These are phyloP conservation scores for Neopestalotiopsis rosae DNA, from an alignment of 2,329 filamentous ascomycete species.

Conservation along the genomic window DNA sequence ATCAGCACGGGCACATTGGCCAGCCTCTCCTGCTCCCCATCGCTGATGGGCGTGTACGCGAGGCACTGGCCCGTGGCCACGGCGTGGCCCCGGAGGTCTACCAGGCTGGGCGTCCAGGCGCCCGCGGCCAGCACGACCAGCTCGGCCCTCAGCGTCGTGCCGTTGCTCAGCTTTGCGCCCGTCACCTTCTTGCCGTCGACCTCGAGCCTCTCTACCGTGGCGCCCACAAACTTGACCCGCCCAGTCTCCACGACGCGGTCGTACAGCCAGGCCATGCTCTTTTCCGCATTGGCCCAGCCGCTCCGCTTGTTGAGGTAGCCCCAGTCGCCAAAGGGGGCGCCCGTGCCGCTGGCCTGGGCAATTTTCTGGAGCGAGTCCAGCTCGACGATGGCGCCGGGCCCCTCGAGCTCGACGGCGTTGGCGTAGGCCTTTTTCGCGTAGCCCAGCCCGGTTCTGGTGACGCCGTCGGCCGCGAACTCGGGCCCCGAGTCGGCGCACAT, in stretches of 20 bases:
- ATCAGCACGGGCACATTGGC: constrained; percentile 73
- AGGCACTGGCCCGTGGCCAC: constrained; percentile 84
- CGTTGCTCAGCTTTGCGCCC: constrained; percentile 63
- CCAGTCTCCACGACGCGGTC: constrained; percentile 57
- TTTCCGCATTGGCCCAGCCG: constrained; percentile 82
- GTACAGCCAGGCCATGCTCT: constrained; percentile 69
- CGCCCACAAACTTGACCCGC: constrained; percentile 61
- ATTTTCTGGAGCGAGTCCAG: constrained; percentile 53
- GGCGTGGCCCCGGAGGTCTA: constrained; percentile 78
- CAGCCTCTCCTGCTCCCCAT: constrained; percentile 71
- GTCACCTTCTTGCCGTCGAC: constrained; percentile 47
- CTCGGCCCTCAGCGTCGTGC: constrained; percentile 63
- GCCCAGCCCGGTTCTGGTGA: constrained; percentile 53
- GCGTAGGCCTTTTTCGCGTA: constrained; percentile 66
- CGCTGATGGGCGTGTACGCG: constrained; percentile 76
- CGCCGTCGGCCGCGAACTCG: constrained; percentile 35
- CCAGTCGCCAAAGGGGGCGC: constrained; percentile 62
- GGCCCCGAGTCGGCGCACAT: constrained; percentile 60
- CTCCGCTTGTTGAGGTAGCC: constrained; percentile 77
- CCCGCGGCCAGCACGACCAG: constrained; percentile 83
- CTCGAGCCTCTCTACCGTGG: constrained; percentile 50
- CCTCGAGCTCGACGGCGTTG: constrained; percentile 56
- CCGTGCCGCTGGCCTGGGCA: constrained; percentile 48
- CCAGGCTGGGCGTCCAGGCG: constrained; percentile 80
- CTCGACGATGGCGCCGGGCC: constrained; percentile 45